Base-by-base conservation (phyloP, 345 rosid genomes). In the Eutrema heterophyllum region DNA sequence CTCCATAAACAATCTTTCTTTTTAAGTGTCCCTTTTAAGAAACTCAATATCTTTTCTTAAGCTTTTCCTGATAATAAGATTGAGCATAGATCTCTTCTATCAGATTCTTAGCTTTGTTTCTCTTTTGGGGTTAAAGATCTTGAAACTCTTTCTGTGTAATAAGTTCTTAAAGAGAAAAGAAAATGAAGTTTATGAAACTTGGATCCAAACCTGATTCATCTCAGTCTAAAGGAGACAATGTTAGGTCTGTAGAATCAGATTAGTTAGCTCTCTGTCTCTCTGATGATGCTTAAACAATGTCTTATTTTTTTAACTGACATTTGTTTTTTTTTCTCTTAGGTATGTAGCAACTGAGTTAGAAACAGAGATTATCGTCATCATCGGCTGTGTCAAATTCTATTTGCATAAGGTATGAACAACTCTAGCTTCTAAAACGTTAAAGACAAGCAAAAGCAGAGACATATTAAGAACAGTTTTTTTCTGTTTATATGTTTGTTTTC, bases 111-210 rank as follows among this genome's bases (percentile, higher is more conserved):
- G 63, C 46, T 72, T 72, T 51, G 52, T 27, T 71, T 49, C 63
- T 30, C 61, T 14, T 41, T 58, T 52, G 2, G 10, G 8, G 13
- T 6, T 50, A 7, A 29, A 71, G 41, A 30, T 63, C 70, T 64
- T 73, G 4, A 32, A 18, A 40, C 12, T 62, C 5, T 40, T 21
- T 72, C 50, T 11, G 52, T 5, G n/a, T 30, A 70, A 29, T 6
- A 39, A 39, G 26, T 63, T 36, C 49, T 45, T 8, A 26, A 45
- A 8, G 32, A 45, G 81, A 84, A 86, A 85, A 83, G 77, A 53
- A 65, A 51, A 90, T 90, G 96, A 90, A 90, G 87, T 87, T 87
- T 80, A 90, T 90, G 96, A 90, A 90, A 84, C 93, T 90, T 83
- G 96, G 96, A 72, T 87, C 91, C 49, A 90, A 90, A 83, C 87